Base-by-base conservation (phyloP, 1,284 basidiomycete genomes). In the Cutaneotrichosporon sp. region DNA sequence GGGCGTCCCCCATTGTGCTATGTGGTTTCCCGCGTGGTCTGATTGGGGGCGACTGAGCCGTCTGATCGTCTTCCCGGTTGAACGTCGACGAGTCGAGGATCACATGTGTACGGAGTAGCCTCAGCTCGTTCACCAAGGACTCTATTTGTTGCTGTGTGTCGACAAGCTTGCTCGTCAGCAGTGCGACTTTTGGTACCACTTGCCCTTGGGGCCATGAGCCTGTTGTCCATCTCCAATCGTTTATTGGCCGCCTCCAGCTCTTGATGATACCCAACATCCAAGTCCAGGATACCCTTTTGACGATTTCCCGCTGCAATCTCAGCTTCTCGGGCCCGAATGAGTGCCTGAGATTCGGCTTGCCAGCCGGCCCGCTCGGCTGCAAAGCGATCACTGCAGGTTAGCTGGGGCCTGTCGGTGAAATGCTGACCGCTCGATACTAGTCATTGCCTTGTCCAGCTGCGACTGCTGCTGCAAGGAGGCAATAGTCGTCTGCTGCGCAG, bases 211-310 rank as follows among this genome's bases (percentile, higher is more conserved):
- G 72, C 70, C 72, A 74, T 74, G 39, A 74, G 47, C n/a, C 68
- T 55, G 41, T 74, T 74, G 44, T 72, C 68, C 72, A 74, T 74
- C 49, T 74, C 70, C 47, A 74, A 42, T 12, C 72, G 59, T 59
- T 72, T 72, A 54, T 74, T 74, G 18, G 67, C 63, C 9, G 69
- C 69, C 52, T 74, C 72, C 42, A 74, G 61, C 51, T 72, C 72
- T 49, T 71, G 67, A 52, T 74, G 72, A 52, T 74, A 74, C 12
- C 69, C 69, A 10, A 74, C 72, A 56, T 72, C 67, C 14, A 74
- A 55, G 42, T 74, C 69, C 14, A 72, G 51, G 0, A 68, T 47
- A 30, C 63, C 65, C 33, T 62, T 64, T 12, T 62, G 65, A 22
- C 62, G 57, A 8, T 55, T 59, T 2, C 67, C 63, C 10, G 67